These are phyloP conservation scores for Tolypocladium nubicola DNA, from an alignment of 2,329 filamentous ascomycete genomes.

Conservation along the genomic window DNA sequence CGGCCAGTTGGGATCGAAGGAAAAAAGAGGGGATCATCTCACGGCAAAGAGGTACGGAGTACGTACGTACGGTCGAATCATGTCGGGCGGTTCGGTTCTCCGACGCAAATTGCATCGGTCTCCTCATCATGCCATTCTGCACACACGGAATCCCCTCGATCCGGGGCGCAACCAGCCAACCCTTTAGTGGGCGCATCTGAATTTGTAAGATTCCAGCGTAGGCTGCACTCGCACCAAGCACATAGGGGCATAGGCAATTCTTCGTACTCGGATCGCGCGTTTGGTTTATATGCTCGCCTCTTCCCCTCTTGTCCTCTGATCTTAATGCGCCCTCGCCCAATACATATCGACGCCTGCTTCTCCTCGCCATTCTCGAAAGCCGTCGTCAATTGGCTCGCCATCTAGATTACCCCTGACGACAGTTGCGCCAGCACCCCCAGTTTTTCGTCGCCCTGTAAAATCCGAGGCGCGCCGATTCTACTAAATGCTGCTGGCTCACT, in stretches of 20 bases:
- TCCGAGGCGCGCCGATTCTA: not conserved
- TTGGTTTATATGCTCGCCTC: not conserved
- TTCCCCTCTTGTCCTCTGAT: not conserved
- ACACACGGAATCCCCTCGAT: not conserved
- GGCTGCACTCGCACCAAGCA: too few relatives aligned
- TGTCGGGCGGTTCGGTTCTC: not conserved
- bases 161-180: not conserved
- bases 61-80: not conserved
- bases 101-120: not conserved
- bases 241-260: not conserved
- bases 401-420: not conserved
- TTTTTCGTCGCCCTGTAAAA: not conserved
- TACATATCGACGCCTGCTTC: not conserved
- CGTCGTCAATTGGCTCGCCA: not conserved
- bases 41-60: too few relatives aligned
- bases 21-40: not conserved
- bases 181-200: not conserved
- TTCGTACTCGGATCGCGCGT: not conserved
- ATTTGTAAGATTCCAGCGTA: not conserved
- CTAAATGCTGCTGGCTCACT: not conserved
- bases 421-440: not conserved
- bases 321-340: not conserved
- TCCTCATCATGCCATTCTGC: conserved; percentile 2
- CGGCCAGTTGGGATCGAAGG: not conserved
- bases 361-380: not conserved